These are phyloP conservation scores for Chlorella sp. DNA, from an alignment of 139 green algal genomes.

Conservation along the genomic window DNA sequence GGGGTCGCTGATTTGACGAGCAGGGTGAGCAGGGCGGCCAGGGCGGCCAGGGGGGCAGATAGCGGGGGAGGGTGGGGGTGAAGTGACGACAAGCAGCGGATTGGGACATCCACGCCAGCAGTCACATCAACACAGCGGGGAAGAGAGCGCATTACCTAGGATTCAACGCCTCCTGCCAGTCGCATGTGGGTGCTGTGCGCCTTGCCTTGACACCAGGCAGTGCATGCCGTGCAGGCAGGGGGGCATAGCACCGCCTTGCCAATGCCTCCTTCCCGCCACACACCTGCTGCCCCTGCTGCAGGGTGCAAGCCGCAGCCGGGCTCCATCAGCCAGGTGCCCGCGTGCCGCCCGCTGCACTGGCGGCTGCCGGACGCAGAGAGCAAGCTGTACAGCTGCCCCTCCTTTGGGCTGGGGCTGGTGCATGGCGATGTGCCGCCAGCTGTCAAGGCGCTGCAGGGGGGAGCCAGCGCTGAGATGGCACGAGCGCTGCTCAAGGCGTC, in stretches of 20 bases:
- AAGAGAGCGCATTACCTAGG: no score
- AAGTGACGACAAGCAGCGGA: no score
- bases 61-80: neutral
- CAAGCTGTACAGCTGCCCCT: neutral
- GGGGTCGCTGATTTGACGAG: no score
- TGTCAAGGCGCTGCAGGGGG: neutral
- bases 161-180: neutral
- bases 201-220: no score
- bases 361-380: neutral
- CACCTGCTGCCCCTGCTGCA: neutral
- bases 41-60: no score
- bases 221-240: no score
- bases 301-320: neutral
- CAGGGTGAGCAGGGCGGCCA: neutral
- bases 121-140: no score
- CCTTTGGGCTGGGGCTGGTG: conserved; percentile 12
- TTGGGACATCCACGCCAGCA: no score
- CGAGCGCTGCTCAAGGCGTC: neutral
- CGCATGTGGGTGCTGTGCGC: neutral
- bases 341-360: conserved; percentile 27
- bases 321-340: conserved; percentile 3
- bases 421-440: conserved; percentile 1
- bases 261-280: neutral
- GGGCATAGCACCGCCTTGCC: neutral
- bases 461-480: neutral